Evolutionary conservation across 1,284 basidiomycete genomes (phyloP).

Genomic region (Stygiomarasmius scandens): DNA sequence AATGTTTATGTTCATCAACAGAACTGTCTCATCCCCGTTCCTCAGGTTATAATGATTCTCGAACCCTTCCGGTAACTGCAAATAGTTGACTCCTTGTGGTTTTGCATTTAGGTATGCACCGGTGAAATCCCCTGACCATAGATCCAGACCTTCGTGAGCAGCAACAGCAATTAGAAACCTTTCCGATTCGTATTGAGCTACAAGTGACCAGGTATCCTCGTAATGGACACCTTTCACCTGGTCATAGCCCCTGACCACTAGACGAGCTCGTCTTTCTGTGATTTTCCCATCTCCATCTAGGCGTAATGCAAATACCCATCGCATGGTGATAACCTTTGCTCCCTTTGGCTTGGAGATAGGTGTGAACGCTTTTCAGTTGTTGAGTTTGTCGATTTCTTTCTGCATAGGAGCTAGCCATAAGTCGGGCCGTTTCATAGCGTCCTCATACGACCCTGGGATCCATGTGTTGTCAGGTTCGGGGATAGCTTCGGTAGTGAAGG

Average conservation of each 20-base stretch:
- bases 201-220: not conserved
- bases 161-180: not conserved
- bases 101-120: not conserved
- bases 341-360: not conserved
- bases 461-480: not conserved
- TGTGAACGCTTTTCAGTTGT: conserved; percentile 1
- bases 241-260: not conserved
- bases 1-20: conserved; percentile 1
- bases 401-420: not conserved
- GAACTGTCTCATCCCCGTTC: not conserved
- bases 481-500: not conserved
- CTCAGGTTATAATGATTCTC: not conserved
- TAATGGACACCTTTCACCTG: conserved; percentile 1
- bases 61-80: conserved; percentile 2
- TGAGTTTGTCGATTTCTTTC: not conserved
- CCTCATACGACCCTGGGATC: not conserved
- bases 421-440: not conserved
- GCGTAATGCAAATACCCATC: not conserved
- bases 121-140: not conserved
- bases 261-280: not conserved
- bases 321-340: not conserved
- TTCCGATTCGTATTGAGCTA: not conserved
- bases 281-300: not conserved
- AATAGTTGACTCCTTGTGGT: conserved; percentile 5
- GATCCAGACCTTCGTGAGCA: not conserved